Evolutionary conservation across 768 basidiomycete species (phyloP).

Genomic region (Asterophora parasitica): DNA sequence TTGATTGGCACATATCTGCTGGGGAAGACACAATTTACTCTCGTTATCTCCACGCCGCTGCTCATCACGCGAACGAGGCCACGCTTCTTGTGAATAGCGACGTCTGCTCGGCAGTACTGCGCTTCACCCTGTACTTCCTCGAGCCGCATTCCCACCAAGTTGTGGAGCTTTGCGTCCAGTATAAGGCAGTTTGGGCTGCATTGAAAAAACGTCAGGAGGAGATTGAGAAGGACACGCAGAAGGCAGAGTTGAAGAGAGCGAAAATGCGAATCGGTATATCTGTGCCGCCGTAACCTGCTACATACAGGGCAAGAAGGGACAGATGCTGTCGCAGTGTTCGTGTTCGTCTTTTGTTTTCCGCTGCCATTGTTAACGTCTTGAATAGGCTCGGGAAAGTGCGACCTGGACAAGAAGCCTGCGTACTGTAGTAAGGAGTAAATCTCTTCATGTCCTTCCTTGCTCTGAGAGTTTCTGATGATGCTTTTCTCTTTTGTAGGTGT

Average conservation of each 20-base stretch:
- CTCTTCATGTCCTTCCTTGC: neutral
- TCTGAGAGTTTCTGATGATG: neutral
- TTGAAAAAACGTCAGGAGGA: slow-evolving; percentile 17
- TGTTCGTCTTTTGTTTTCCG: neutral
- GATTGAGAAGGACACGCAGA: slow-evolving; percentile 13
- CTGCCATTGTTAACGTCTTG: neutral
- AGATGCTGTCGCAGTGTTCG: slow-evolving; percentile 22
- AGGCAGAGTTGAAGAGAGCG: slow-evolving; percentile 21
- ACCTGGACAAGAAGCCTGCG: slow-evolving; percentile 26
- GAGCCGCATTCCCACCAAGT: slow-evolving; percentile 8
- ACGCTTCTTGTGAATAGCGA: slow-evolving; percentile 10
- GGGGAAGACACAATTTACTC: neutral
- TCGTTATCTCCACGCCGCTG: slow-evolving; percentile 17
- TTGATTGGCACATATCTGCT: slow-evolving; percentile 11
- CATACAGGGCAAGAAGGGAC: slow-evolving; percentile 23
- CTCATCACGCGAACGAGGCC: slow-evolving; percentile 18
- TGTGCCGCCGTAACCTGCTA: slow-evolving; percentile 24
- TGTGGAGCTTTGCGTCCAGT: slow-evolving; percentile 16
- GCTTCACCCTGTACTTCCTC: slow-evolving; percentile 17
- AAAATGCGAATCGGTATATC: slow-evolving; percentile 23
- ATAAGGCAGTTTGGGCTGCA: slow-evolving; percentile 18
- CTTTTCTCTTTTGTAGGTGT: slow-evolving; percentile 5
- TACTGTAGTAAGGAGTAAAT: slow-evolving; percentile 29
- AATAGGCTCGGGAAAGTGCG: slow-evolving; percentile 25
- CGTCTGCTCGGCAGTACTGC: slow-evolving; percentile 17